A percentile compares a stretch with the other conserved stretches of the same genome.
Evolutionary conservation across 805 yeast genomes (phyloP).

Genomic region (Naumovozyma dairenensis): DNA sequence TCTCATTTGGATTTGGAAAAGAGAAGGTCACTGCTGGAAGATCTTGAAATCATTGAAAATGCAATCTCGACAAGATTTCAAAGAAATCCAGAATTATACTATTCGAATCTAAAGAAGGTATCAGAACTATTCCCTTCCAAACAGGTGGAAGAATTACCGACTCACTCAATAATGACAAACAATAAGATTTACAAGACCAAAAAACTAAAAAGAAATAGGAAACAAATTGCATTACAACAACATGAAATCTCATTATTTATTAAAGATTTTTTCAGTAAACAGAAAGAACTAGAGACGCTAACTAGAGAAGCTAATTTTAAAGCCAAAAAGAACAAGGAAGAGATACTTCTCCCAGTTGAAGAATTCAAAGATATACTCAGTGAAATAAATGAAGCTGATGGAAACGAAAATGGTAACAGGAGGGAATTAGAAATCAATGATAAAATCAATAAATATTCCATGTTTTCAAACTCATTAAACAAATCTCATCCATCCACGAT

Average conservation of each 20-base stretch:
- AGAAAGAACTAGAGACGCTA: constrained; percentile 11
- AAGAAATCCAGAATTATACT: constrained; percentile 49
- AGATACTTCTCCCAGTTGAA: constrained; percentile 18
- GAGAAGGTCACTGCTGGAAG: constrained; percentile 40
- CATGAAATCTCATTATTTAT: constrained; percentile 54
- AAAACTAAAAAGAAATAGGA: constrained; percentile 34
- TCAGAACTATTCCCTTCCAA: background rate
- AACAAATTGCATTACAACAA: constrained; percentile 50
- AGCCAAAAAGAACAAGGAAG: constrained; percentile 14
- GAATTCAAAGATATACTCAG: constrained; percentile 32
- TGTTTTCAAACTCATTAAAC: constrained; percentile 17
- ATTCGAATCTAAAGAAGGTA: constrained; percentile 18
- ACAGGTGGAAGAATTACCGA: constrained; percentile 1
- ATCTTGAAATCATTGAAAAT: constrained; percentile 59
- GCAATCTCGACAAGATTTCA: constrained; percentile 55
- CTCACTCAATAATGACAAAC: constrained; percentile 11
- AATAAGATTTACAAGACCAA: constrained; percentile 26
- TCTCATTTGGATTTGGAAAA: too few relatives aligned
- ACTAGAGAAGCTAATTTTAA: constrained; percentile 3
- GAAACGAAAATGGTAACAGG: constrained; percentile 27
- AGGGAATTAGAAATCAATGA: constrained; percentile 9
- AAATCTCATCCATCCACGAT: constrained; percentile 19
- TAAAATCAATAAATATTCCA: constrained; percentile 12
- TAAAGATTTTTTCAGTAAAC: constrained; percentile 34
- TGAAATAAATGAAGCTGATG: constrained; percentile 22